Evolutionary conservation across 257 asterid species (phyloP).

Genomic region (Ophiorrhiza pumila): DNA sequence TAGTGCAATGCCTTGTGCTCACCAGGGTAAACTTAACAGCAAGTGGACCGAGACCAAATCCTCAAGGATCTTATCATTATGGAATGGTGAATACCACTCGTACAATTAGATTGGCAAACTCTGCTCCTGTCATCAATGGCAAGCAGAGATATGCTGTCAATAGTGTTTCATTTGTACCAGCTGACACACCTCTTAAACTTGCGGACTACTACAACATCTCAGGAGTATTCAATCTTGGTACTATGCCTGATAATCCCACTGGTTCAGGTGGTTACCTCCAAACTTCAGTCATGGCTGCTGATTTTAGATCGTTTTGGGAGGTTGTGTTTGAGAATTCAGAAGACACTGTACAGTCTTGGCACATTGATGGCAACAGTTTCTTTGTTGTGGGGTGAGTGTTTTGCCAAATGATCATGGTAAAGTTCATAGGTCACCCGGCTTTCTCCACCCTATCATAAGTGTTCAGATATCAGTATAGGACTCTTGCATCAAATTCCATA

Average conservation of each 20-base stretch:
- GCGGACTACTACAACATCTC: slow-evolving; percentile 41
- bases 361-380: slow-evolving; percentile 43
- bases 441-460: background rate
- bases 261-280: slow-evolving; percentile 39
- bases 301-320: slow-evolving; percentile 36
- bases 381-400: slow-evolving; percentile 43
- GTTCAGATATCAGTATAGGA: background rate
- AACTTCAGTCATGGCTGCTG: slow-evolving; percentile 48
- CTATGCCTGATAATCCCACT: slow-evolving; percentile 34
- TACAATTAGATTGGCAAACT: slow-evolving; percentile 36
- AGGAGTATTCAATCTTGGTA: slow-evolving; percentile 38
- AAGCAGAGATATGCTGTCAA: slow-evolving; percentile 48
- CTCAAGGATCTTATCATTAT: slow-evolving; percentile 55
- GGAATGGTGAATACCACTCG: slow-evolving; percentile 45
- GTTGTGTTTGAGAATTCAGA: slow-evolving; percentile 43
- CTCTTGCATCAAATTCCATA: background rate
- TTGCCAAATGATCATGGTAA: background rate
- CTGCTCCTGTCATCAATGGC: slow-evolving; percentile 38
- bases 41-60: slow-evolving; percentile 52
- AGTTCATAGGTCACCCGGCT: background rate
- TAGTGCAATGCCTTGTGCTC: background rate
- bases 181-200: slow-evolving; percentile 49
- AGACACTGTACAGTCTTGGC: slow-evolving; percentile 50
- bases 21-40: slow-evolving; percentile 47
- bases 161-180: slow-evolving; percentile 40